phyloP scores from a whole-genome alignment of 306 rosid genomes.

The Ammopiptanthus mongolicus region DNA sequence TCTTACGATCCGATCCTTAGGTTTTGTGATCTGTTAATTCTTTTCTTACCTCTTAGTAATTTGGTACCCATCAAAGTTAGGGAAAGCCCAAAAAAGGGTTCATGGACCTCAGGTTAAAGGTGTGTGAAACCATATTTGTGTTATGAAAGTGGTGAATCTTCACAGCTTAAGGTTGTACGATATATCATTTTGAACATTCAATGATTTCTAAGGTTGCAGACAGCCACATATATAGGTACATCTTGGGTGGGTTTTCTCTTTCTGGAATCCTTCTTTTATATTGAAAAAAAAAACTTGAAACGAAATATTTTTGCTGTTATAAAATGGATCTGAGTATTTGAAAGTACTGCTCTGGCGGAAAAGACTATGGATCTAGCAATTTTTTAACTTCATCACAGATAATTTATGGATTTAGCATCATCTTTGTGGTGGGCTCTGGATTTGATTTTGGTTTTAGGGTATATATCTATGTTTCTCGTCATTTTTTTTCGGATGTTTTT shows the following conservation, averaged over 20 bases:
- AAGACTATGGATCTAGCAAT: neutral
- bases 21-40: neutral
- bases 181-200: neutral
- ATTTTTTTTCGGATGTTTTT: neutral
- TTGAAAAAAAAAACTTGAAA: no score
- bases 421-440: neutral
- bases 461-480: neutral
- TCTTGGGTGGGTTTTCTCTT: neutral
- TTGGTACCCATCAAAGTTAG: neutral
- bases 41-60: neutral
- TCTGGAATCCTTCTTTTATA: neutral
- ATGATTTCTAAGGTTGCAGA: neutral
- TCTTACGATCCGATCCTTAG: no score
- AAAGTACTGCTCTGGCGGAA: neutral
- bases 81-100: neutral
- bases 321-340: neutral
- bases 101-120: neutral
- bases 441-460: constrained; percentile 12
- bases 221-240: neutral
- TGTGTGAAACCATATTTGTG: neutral
- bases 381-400: neutral
- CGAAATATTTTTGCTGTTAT: neutral
- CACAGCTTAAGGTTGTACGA: neutral
- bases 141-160: neutral
- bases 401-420: neutral